Conservation (phyloP, 345 rosid genomes). For the Eucalyptus cladocalyx region DNA sequence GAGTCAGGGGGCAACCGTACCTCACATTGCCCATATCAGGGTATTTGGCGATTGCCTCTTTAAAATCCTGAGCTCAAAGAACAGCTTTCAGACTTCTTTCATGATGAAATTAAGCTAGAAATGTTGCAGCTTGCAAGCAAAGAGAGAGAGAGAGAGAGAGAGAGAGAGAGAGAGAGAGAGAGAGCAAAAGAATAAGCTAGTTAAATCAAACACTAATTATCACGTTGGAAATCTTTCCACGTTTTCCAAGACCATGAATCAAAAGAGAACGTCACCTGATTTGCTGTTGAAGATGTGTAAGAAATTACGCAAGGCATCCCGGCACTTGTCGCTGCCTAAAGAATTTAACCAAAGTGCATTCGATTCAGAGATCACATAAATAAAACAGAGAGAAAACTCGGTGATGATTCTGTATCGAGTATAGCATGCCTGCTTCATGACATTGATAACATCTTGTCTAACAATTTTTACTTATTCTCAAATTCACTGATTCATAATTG, state of each 20-base stretch:
- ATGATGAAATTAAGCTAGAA: not conserved
- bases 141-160: too few relatives aligned
- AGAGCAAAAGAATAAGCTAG: too few relatives aligned
- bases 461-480: not conserved
- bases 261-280: slow-evolving; percentile 42
- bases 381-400: not conserved
- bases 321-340: slow-evolving; percentile 79
- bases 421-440: not conserved
- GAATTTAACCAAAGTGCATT: not conserved
- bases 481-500: not conserved
- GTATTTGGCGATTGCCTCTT: slow-evolving; percentile 60
- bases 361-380: not conserved
- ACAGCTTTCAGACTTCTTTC: not conserved
- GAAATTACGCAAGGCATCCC: slow-evolving; percentile 87
- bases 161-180: not conserved
- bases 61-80: slow-evolving; percentile 48
- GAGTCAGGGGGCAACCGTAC: slow-evolving; percentile 6
- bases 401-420: not conserved
- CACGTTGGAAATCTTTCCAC: not conserved
- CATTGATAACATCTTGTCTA: not conserved
- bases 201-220: too few relatives aligned
- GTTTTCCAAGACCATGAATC: not conserved
- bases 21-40: slow-evolving; percentile 72
- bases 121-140: not conserved
- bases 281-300: slow-evolving; percentile 80